These are phyloP conservation scores for Phytophthora tubulina DNA, from an alignment of 352 stramenopile genomes.

Conservation along the genomic window DNA sequence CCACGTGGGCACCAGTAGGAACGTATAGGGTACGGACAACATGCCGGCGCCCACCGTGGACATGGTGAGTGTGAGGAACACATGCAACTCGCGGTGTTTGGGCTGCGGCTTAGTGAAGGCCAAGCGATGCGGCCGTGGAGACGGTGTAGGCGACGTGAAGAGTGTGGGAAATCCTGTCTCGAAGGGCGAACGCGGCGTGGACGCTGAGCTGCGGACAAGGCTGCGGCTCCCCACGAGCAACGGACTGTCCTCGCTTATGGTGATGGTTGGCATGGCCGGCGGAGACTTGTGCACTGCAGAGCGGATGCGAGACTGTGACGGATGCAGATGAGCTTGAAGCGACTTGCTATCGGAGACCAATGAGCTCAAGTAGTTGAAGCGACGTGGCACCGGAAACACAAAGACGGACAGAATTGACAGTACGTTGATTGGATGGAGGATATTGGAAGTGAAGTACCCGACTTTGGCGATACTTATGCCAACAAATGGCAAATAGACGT, in stretches of 20 bases:
- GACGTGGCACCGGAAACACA: constrained; percentile 7
- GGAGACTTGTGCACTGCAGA: constrained; percentile 9
- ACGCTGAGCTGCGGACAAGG: constrained; percentile 21
- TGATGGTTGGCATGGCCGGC: constrained; percentile 28
- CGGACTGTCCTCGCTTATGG: constrained; percentile 32
- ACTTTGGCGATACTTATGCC: too few species aligned
- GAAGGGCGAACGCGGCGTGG: constrained; percentile 67
- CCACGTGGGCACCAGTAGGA: constrained; percentile 59
- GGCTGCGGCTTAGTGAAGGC: constrained; percentile 52
- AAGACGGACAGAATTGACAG: not conserved
- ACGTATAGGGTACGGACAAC: constrained; percentile 79
- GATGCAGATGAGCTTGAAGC: not conserved
- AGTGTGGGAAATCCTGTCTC: constrained; percentile 79
- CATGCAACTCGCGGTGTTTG: constrained; percentile 58
- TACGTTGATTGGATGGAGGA: not conserved
- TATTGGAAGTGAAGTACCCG: not conserved
- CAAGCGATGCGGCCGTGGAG: constrained; percentile 62
- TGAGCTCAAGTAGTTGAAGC: not conserved
- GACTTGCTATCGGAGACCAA: constrained; percentile 6
- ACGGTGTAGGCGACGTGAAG: constrained; percentile 64
- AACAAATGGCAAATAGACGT: not conserved
- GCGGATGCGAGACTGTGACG: constrained; percentile 14
- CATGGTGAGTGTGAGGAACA: constrained; percentile 85
- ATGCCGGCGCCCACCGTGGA: constrained; percentile 79
- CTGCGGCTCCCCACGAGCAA: constrained; percentile 31